A percentile compares a stretch with the other conserved stretches of the same genome.
Evolutionary conservation across 306 rosid species (phyloP).

Genomic region (Ormosia emarginata): DNA sequence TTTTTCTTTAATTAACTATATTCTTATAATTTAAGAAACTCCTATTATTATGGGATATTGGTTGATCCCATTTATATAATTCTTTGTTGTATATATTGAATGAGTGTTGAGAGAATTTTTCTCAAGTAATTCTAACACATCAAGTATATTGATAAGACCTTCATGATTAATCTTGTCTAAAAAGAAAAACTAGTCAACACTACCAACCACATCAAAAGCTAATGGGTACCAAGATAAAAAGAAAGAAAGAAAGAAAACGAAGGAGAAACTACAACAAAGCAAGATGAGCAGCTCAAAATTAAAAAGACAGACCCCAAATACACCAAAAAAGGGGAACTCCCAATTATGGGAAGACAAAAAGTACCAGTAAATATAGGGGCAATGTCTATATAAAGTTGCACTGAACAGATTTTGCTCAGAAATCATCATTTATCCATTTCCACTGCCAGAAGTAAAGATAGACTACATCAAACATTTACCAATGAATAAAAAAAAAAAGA

Average conservation of each 20-base stretch:
- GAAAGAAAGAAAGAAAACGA: neutral
- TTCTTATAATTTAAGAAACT: too few species aligned
- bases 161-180: neutral
- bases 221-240: neutral
- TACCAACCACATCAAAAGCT: neutral
- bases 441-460: neutral
- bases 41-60: too few species aligned
- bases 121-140: too few species aligned
- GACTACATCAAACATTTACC: neutral
- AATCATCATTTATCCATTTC: neutral
- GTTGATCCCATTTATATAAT: too few species aligned
- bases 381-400: neutral
- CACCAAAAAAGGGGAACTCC: neutral
- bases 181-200: neutral
- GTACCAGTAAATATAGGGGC: neutral
- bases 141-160: too few species aligned
- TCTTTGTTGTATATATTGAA: too few species aligned
- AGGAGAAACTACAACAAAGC: neutral
- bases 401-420: constrained; percentile 4
- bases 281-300: neutral
- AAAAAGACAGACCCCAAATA: neutral
- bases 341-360: neutral
- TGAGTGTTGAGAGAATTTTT: too few species aligned
- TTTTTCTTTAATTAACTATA: too few species aligned
- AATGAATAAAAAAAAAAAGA: neutral